Evolutionary conservation across 371 early-diverging fungal species (phyloP).

Genomic region (Catenaria anguillulae): DNA sequence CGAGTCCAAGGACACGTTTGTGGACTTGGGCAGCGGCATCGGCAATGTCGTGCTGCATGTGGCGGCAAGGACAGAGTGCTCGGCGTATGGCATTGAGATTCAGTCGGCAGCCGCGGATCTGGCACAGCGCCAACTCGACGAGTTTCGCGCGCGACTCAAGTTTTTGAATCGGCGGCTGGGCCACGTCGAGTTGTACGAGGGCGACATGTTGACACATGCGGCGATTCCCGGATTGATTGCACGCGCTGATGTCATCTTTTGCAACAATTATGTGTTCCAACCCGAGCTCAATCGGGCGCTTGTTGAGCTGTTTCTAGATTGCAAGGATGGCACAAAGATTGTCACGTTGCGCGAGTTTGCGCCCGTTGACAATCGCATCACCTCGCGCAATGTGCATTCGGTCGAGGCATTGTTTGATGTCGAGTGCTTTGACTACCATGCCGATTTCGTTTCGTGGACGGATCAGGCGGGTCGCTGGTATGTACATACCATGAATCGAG

Average conservation of each 20-base stretch:
- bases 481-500: constrained; percentile 67
- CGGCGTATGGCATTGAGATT: constrained; percentile 76
- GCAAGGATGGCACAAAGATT: constrained; percentile 77
- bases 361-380: constrained; percentile 57
- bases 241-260: constrained; percentile 74
- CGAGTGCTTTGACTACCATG: constrained; percentile 55
- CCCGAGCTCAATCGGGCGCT: constrained; percentile 64
- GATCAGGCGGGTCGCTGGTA: constrained; percentile 71
- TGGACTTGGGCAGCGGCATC: constrained; percentile 81
- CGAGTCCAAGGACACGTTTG: constrained; percentile 50
- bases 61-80: constrained; percentile 72
- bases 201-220: constrained; percentile 40
- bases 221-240: constrained; percentile 18
- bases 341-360: constrained; percentile 69
- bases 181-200: constrained; percentile 19
- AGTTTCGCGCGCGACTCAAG: constrained; percentile 70
- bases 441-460: constrained; percentile 84
- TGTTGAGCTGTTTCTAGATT: constrained; percentile 67
- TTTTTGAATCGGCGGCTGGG: constrained; percentile 26
- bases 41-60: constrained; percentile 95
- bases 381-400: constrained; percentile 53
- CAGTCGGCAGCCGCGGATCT: constrained; percentile 74
- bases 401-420: constrained; percentile 72
- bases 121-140: constrained; percentile 58
- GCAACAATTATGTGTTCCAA: constrained; percentile 87